Conservation (phyloP, 169 alveolate genomes). For the Babesia ovata region DNA sequence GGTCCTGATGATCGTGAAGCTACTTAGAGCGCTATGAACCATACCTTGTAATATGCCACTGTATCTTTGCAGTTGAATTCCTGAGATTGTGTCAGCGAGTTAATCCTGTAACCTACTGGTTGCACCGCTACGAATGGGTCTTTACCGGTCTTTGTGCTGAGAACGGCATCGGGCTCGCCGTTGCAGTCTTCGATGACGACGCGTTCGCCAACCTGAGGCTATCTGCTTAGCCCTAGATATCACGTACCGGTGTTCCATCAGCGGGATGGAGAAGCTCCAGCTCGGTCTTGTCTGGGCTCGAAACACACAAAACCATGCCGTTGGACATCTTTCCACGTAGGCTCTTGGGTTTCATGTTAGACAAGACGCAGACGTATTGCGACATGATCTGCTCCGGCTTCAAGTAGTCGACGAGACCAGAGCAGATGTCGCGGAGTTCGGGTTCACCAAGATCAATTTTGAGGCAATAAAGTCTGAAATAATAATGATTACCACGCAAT, state of each 20-base stretch:
- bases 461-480: conserved; percentile 69
- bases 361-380: conserved; percentile 79
- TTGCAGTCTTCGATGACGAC: conserved; percentile 57
- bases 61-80: conserved; percentile 56
- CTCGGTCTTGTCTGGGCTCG: conserved; percentile 35
- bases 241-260: conserved; percentile 58
- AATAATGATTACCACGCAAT: not conserved
- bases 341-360: conserved; percentile 79
- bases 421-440: conserved; percentile 75
- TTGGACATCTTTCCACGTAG: conserved; percentile 81
- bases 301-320: conserved; percentile 79
- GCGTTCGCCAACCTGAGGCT: conserved; percentile 73
- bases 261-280: conserved; percentile 64
- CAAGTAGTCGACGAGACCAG: conserved; percentile 78
- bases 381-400: conserved; percentile 76
- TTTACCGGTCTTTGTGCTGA: conserved; percentile 75
- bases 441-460: conserved; percentile 75
- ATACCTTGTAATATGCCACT: conserved; percentile 68
- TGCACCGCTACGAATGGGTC: conserved; percentile 78
- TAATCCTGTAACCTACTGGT: conserved; percentile 29
- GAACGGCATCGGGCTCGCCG: conserved; percentile 78
- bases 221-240: not conserved
- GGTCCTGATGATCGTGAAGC: conserved; percentile 25
- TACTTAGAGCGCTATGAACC: not conserved
- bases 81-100: conserved; percentile 1